Evolutionary conservation across 768 basidiomycete genomes (phyloP).

Genomic region (Krasilnikovozyma curviuscula): DNA sequence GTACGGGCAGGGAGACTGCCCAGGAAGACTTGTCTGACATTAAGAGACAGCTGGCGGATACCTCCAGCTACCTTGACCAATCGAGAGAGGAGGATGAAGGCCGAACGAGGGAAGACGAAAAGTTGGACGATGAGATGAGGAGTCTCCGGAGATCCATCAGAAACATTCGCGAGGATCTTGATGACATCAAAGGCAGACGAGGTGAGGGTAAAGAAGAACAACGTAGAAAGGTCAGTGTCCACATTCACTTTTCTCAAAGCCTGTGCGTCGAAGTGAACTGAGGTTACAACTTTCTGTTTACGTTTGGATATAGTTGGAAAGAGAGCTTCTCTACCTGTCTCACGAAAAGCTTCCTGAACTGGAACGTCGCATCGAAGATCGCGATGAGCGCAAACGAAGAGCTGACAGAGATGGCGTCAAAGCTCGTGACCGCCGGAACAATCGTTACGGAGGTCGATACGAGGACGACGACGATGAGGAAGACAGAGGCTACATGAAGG

Average conservation of each 20-base stretch:
- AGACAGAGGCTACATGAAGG: constrained; percentile 24
- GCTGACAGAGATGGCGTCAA: constrained; percentile 61
- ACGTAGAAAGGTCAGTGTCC: constrained; percentile 49
- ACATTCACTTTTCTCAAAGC: too few relatives aligned
- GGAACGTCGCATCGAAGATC: constrained; percentile 58
- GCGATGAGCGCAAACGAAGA: constrained; percentile 53
- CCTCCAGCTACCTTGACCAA: constrained; percentile 60
- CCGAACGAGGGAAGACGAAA: constrained; percentile 64
- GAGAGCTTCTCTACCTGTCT: constrained; percentile 65
- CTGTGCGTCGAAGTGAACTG: too few relatives aligned
- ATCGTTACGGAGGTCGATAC: constrained; percentile 41
- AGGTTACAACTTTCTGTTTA: too few relatives aligned
- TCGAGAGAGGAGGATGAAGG: constrained; percentile 42
- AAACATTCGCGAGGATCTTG: constrained; percentile 71
- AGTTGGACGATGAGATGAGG: constrained; percentile 74
- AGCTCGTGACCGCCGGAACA: constrained; percentile 68
- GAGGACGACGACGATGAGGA: constrained; percentile 31
- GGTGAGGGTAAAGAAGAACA: constrained; percentile 64
- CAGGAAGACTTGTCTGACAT: constrained; percentile 58
- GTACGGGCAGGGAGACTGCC: constrained; percentile 47
- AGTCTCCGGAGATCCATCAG: too few relatives aligned
- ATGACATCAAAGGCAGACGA: constrained; percentile 72
- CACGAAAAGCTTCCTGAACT: constrained; percentile 83
- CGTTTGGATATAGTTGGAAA: too few relatives aligned
- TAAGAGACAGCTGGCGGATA: constrained; percentile 60